Evolutionary conservation across 2,329 filamentous ascomycete species (phyloP), one percentile per base, ranked within the genome.

Genomic region (Nothomitra cinnamomea): DNA sequence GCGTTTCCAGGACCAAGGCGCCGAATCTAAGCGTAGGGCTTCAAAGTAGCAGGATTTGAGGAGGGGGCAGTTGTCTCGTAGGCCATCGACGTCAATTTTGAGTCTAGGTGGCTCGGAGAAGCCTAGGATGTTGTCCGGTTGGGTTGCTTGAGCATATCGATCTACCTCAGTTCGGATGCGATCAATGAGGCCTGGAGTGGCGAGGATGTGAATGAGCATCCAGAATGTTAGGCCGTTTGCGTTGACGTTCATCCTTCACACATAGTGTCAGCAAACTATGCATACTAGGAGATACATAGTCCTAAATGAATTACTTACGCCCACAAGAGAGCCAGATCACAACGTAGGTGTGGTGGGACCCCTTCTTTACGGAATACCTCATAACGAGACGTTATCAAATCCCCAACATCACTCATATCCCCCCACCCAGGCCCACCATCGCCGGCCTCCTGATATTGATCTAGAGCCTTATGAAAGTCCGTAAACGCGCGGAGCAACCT

Each of bases 311-410:
- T 17, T 5, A 2, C 45, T 35, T 49, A 49, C 8, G 73, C 73
- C 75, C 76, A 79, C 22, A 78, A 61, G 6, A 78, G 60, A n/a
- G 68, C 68, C n/a, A 74, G 60, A 54, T 77, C 72, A 43, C 63
- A 68, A 21, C 70, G 68, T 17, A 67, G 66, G 36, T 61, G 56
- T 3, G 67, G 57, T 2, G 67, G 63, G 42, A 70, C 63, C 1
- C 63, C 64, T 24, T 67, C 52, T n/a, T 60, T 62, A 3, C 45
- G 25, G 22, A 21, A 65, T 22, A 64, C 52, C n/a, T 55, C 57
- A 52, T 62, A 48, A 41, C 64, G 58, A 32, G 62, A 63, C 38
- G 62, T 60, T n/a, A 66, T 56, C 1, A 67, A 56, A 2, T 60
- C 55, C 21, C 65, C 61, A 5, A 68, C 61, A 51, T 67, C 64